These are phyloP conservation scores for Hypoxylon fragiforme DNA, from an alignment of 495 filamentous ascomycete genomes.

Conservation along the genomic window DNA sequence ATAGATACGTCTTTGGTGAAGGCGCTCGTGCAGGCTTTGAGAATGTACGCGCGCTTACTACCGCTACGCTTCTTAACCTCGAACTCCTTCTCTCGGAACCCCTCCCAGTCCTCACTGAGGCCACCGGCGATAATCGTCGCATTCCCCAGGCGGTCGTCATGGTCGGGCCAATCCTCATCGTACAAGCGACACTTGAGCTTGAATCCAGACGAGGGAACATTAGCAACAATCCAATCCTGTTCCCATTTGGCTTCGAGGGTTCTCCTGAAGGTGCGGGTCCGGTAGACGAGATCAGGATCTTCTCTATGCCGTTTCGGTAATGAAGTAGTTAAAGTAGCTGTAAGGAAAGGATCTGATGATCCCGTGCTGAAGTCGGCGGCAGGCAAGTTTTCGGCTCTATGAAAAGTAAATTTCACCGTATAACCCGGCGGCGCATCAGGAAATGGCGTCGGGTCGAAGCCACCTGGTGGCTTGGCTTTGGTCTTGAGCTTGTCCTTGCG, in stretches of 20 bases:
- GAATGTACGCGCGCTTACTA: slow-evolving; percentile 80
- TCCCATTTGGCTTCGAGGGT: slow-evolving; percentile 79
- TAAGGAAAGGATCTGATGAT: slow-evolving; percentile 83
- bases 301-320: slow-evolving; percentile 77
- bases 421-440: slow-evolving; percentile 74
- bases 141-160: slow-evolving; percentile 86
- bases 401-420: slow-evolving; percentile 83
- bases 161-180: slow-evolving; percentile 86
- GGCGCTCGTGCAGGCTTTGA: slow-evolving; percentile 61
- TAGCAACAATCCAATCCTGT: slow-evolving; percentile 82
- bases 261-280: slow-evolving; percentile 74
- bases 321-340: slow-evolving; percentile 64
- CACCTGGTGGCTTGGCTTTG: slow-evolving; percentile 70
- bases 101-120: slow-evolving; percentile 67
- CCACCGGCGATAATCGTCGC: slow-evolving; percentile 64
- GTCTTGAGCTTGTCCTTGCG: slow-evolving; percentile 62
- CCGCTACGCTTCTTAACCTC: slow-evolving; percentile 80
- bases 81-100: slow-evolving; percentile 60
- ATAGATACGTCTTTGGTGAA: slow-evolving; percentile 60
- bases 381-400: slow-evolving; percentile 77
- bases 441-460: slow-evolving; percentile 77
- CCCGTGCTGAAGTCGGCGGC: slow-evolving; percentile 75
- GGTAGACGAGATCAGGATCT: slow-evolving; percentile 68
- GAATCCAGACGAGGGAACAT: slow-evolving; percentile 78
- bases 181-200: slow-evolving; percentile 77